Conservation (phyloP, 116 monocot genomes). For the Posidonia oceanica region DNA sequence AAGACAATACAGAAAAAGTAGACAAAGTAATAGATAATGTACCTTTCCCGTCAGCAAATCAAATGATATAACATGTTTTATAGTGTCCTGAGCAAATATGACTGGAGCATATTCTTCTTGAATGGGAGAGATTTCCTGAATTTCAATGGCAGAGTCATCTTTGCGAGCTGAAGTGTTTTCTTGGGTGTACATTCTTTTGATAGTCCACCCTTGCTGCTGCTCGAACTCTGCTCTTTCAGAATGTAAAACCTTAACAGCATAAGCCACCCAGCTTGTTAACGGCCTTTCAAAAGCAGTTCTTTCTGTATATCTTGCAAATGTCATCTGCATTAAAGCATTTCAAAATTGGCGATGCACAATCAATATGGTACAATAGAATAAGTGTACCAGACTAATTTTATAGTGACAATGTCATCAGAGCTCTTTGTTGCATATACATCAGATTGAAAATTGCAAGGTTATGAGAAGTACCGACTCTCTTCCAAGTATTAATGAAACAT, state of each 20-base stretch:
- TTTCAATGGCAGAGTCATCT: constrained; percentile 24
- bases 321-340: constrained; percentile 34
- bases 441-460: too few relatives aligned
- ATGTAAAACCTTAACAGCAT: constrained; percentile 81
- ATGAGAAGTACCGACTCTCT: too few relatives aligned
- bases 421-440: too few relatives aligned
- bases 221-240: constrained; percentile 85
- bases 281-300: constrained; percentile 96
- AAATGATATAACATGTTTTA: constrained; percentile 73
- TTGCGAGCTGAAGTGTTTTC: constrained; percentile 43
- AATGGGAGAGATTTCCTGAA: constrained; percentile 42
- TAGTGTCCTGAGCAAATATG: constrained; percentile 89
- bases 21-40: neutral
- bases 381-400: neutral
- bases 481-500: too few relatives aligned
- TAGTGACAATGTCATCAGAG: neutral
- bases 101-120: constrained; percentile 93
- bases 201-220: constrained; percentile 82
- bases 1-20: neutral
- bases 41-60: constrained; percentile 96
- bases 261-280: constrained; percentile 87
- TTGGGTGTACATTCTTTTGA: constrained; percentile 69
- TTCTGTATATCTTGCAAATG: constrained; percentile 90
- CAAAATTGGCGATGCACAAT: neutral
- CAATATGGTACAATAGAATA: neutral